Base-by-base conservation (phyloP, 2,329 filamentous ascomycete genomes). In the Diplodia seriata region DNA sequence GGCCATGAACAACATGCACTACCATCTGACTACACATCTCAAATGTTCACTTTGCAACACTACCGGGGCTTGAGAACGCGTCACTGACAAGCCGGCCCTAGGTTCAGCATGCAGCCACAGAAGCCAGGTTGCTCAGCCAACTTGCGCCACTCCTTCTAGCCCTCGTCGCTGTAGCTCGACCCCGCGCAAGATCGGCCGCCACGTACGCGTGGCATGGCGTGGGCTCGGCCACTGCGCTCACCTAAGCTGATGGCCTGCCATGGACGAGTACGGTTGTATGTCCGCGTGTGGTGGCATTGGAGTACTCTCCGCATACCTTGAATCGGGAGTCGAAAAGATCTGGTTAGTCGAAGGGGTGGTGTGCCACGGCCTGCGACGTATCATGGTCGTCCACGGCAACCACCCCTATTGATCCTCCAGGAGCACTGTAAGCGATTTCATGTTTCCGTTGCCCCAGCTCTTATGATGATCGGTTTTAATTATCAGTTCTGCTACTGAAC, bases 401-500 rank as follows among this genome's bases (percentile, higher is more conserved):
- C 57, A 38, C 20, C 31, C 47, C 59, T 38, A 29, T 49, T 51
- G 59, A 49, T 33, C 59, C 18, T 11, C n/a, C 12, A 40, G 36
- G 5, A 49, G 9, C 43, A 63, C 29, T 63, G 64, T 67, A 67
- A n/a, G 64, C 11, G 20, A 15, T 2, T 53, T 33, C 15, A 11
- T 23, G 14, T 40, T 51, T 31, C 20, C 54, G 23, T 51, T 67
- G 2, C 31, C 59, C 64, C 8, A 56, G 43, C 66, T 76, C 74
- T 66, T 70, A 76, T 84, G 83, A 84, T 85, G 82, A 84, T 63
- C 66, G 66, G 78, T 80, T 76, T 81, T 72, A 79, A 79, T 81
- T 80, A 82, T 84, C 85, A 87, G 85, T 87, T 87, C 85, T 87
- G 85, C 85, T 87, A 85, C 85, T 86, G 85, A 86, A 85, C 77